phyloP scores from a whole-genome alignment of 2,329 filamentous ascomycete genomes.

The Emericellopsis cladophorae region DNA sequence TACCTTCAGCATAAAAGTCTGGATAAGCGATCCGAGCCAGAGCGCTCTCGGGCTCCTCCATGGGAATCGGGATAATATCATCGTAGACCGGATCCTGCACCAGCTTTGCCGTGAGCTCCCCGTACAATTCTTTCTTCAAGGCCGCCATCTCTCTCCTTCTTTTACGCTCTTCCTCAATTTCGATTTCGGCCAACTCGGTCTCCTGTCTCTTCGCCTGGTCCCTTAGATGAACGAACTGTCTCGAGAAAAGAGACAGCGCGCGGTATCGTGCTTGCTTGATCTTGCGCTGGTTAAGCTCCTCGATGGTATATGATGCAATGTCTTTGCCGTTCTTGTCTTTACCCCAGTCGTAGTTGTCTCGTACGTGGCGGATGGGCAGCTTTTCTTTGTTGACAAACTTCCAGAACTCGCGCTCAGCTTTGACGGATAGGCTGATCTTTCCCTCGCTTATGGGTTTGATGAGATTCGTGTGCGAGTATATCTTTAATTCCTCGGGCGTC shows the following conservation, averaged over 20 bases:
- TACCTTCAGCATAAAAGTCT: constrained; percentile 74
- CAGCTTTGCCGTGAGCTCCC: constrained; percentile 28
- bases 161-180: constrained; percentile 30
- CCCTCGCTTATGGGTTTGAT: constrained; percentile 26
- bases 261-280: constrained; percentile 28
- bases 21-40: constrained; percentile 89
- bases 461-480: constrained; percentile 33
- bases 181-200: constrained; percentile 19
- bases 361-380: constrained; percentile 32
- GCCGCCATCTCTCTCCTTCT: constrained; percentile 37
- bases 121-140: constrained; percentile 39
- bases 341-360: constrained; percentile 32
- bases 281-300: constrained; percentile 29
- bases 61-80: constrained; percentile 70
- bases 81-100: constrained; percentile 66
- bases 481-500: constrained; percentile 32
- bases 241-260: constrained; percentile 28
- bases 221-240: constrained; percentile 27
- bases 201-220: constrained; percentile 13
- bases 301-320: constrained; percentile 31
- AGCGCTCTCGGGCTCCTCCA: constrained; percentile 71
- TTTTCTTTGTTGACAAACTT: constrained; percentile 39
- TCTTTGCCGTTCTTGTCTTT: constrained; percentile 35
- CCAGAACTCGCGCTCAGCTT: constrained; percentile 45
- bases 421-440: constrained; percentile 23